Evolutionary conservation across 202 grass and related monocot species (phyloP), one percentile per base, ranked within the genome.

Genomic region (Brachypodium distachyon): DNA sequence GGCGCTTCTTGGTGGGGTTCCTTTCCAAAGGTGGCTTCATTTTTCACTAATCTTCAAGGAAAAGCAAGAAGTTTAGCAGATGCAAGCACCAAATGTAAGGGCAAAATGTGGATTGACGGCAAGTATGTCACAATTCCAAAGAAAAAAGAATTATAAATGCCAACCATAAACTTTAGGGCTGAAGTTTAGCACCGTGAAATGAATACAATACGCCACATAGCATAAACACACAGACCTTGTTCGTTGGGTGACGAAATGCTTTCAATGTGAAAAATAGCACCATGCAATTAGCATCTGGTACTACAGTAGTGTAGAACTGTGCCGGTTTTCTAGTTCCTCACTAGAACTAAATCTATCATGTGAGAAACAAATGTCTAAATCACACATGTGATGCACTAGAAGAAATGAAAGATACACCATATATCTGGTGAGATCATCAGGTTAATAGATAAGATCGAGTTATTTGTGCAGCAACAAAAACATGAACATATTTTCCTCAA

Each of bases 11-110:
- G 19, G 79, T 84, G 23, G 77, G 84, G 67, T 90, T 89, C 44
- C 91, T 87, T 77, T 90, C 92, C 87, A 98, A 51, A 22, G 82
- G 77, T 1, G 86, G 82, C 77, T 89, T 89, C 86, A 89, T 89
- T 32, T 26, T 72, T 77, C 82, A 81, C 22, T 51, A 65, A 73
- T 40, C 34, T 64, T 65, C 22, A 18, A n/a, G 6, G 6, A 29
- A n/a, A 32, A 76, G 7, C 23, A 36, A 12, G 18, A 79, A 41
- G 12, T 12, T 23, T 60, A 36, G 36, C 27, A 13, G 53, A 56
- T 46, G 62, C 52, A 55, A 75, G 21, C 28, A 65, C 21, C 38
- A 38, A 61, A 72, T 84, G 70, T n/a, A 46, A 83, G 6, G 4
- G 23, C 17, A 8, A 52, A 75, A 39, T 31, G 27, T 32, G 36